Base-by-base conservation (phyloP, 345 rosid species). In the Alliaria petiolata region DNA sequence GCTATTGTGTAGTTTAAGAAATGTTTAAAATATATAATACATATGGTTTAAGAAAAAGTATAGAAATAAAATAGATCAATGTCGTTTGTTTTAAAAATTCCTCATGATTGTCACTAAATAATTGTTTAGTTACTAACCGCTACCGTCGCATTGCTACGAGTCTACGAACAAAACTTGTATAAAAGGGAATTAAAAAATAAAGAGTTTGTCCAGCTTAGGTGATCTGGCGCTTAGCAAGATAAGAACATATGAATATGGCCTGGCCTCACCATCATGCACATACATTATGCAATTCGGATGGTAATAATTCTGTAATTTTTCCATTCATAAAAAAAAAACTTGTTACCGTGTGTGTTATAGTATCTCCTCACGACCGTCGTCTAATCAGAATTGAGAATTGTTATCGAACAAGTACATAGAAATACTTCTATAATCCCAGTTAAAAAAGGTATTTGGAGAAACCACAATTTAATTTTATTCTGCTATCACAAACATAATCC, bases 91-190 rank as follows among this genome's bases (percentile, higher is more conserved):
- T 40, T 12, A 13, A 6, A 53, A 53, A 17, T 13, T 54, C 11
- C 14, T 57, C 30, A 44, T 56, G 65, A 45, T 57, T 56, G 45
- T 44, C 57, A 35, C 28, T 69, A 35, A 55, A 20, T 33, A 13
- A 56, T 69, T 69, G 55, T 3, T 31, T 43, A 19, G 44, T 31
- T 66, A 54, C 22, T 40, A 67, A 66, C 60, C 51, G 39, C 61
- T 17, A 28, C 31, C 31, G 31, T 28, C 31, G 31, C 31, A 28
- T 4, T 66, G 39, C 61, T 17, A 45, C 25, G 22, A 45, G 49
- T 16, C 45, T 40, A 40, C 3, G 45, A 40, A 13, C 16, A 13
- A 43, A 14, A 6, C 8, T n/a, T 43, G 1, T 14, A 12, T 4
- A 8, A 15, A 44, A 44, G 35, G 8, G 9, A 7, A 33, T 33